Percentiles rank a stretch among this genome's conserved stretches.
phyloP scores from a whole-genome alignment of 140 eudicot species.

The Anethum foeniculum region DNA sequence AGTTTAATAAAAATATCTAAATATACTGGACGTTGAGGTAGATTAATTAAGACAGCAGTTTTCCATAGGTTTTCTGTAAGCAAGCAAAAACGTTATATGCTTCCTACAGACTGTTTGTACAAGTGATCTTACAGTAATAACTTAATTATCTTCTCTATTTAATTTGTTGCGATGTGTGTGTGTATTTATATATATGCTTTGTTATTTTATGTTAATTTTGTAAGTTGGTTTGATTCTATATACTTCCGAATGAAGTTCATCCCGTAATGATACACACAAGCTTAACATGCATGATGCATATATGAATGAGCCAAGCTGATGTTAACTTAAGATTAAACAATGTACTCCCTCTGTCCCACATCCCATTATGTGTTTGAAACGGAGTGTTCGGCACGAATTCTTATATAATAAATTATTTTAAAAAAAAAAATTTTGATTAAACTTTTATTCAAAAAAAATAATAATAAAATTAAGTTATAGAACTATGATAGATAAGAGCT shows the following conservation, averaged over 20 bases:
- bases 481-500: no score
- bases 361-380: no score
- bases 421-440: no score
- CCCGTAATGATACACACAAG: no score
- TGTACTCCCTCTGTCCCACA: no score
- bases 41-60: slow-evolving; percentile 21
- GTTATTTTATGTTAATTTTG: background rate
- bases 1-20: slow-evolving; percentile 12
- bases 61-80: slow-evolving; percentile 23
- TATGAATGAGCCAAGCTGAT: no score
- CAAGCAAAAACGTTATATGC: background rate
- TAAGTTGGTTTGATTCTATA: background rate
- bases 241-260: background rate
- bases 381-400: no score
- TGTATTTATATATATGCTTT: background rate
- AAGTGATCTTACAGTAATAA: background rate
- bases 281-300: no score
- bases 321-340: no score
- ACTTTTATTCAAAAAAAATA: no score
- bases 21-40: slow-evolving; percentile 25
- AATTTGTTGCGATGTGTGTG: background rate
- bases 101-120: background rate
- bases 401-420: no score
- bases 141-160: background rate
- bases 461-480: no score